Percentiles rank a stretch among this genome's conserved stretches.
Conservation (phyloP, 805 yeast genomes). For the Cyberlindnera galapagoensis region DNA sequence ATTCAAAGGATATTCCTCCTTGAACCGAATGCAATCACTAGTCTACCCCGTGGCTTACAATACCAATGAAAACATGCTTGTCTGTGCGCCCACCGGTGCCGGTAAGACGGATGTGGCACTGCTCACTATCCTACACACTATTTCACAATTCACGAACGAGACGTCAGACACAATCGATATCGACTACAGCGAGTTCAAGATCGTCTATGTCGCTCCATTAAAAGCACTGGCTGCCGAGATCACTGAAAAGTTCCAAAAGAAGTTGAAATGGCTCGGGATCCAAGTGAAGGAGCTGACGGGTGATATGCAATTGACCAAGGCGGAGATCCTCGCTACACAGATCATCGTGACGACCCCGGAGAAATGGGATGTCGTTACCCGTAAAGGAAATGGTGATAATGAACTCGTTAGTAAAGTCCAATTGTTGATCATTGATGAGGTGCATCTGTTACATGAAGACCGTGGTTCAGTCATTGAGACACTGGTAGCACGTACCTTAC, state of each 20-base stretch:
- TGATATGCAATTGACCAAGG: constrained; percentile 84
- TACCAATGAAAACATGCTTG: constrained; percentile 90
- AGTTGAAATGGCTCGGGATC: constrained; percentile 79
- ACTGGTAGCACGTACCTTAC: constrained; percentile 83
- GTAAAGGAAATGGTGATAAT: constrained; percentile 85
- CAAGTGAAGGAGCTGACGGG: constrained; percentile 87
- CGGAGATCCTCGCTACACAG: constrained; percentile 78
- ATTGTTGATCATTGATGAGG: constrained; percentile 89
- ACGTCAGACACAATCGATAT: constrained; percentile 51
- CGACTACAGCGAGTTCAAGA: constrained; percentile 79
- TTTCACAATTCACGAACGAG: constrained; percentile 61
- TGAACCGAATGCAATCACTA: constrained; percentile 85
- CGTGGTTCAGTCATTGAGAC: constrained; percentile 98
- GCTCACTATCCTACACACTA: constrained; percentile 70
- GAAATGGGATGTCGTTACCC: constrained; percentile 96
- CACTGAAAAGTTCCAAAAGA: constrained; percentile 77
- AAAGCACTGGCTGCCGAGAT: constrained; percentile 96
- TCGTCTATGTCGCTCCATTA: constrained; percentile 88
- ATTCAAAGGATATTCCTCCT: constrained; percentile 66
- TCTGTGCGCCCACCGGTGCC: constrained; percentile 98
- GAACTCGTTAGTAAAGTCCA: constrained; percentile 81
- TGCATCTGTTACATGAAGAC: constrained; percentile 93
- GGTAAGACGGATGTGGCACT: constrained; percentile 95
- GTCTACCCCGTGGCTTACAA: constrained; percentile 90
- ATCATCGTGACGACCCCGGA: constrained; percentile 92